Conservation (phyloP, 2,329 filamentous ascomycete species). For the Penicillium sp. region DNA sequence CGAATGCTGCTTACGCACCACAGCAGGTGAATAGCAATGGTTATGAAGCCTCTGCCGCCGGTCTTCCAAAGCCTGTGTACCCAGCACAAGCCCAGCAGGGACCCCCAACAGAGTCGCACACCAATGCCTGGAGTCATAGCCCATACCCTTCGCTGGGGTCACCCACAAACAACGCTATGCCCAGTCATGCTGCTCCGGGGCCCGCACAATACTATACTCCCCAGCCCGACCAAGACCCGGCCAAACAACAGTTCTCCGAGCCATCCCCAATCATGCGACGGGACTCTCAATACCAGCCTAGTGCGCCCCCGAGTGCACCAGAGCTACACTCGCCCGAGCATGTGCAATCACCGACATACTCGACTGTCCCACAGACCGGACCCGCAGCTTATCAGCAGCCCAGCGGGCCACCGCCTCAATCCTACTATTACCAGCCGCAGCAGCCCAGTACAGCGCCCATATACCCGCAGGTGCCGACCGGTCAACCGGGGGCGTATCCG, state of each 20-base stretch:
- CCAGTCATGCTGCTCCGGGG: conserved; percentile 8
- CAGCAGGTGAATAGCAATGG: conserved; percentile 7
- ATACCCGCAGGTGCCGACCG: conserved; percentile 16
- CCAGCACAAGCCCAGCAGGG: conserved; percentile 11
- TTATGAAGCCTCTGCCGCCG: conserved; percentile 9
- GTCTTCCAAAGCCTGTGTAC: conserved; percentile 12
- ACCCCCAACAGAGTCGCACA: conserved; percentile 9
- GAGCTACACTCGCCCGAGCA: conserved; percentile 15
- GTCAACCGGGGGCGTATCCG: conserved; percentile 20
- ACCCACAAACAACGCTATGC: conserved; percentile 8
- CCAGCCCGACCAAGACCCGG: conserved; percentile 10
- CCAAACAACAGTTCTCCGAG: conserved; percentile 12
- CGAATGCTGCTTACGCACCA: conserved; percentile 13
- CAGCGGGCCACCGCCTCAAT: conserved; percentile 15
- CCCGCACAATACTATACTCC: conserved; percentile 17
- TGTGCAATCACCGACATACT: conserved; percentile 17
- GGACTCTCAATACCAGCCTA: conserved; percentile 23
- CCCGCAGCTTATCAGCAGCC: conserved; percentile 12
- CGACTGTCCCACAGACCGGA: conserved; percentile 10
- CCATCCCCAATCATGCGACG: conserved; percentile 15
- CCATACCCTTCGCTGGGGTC: conserved; percentile 21
- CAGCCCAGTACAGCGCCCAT: conserved; percentile 12
- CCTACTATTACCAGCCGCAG: conserved; percentile 21
- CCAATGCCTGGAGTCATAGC: conserved; percentile 14
- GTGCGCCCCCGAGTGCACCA: conserved; percentile 11